A percentile compares a stretch with the other conserved stretches of the same genome.
Conservation (phyloP, 306 rosid genomes). For the Rosa chinensis region DNA sequence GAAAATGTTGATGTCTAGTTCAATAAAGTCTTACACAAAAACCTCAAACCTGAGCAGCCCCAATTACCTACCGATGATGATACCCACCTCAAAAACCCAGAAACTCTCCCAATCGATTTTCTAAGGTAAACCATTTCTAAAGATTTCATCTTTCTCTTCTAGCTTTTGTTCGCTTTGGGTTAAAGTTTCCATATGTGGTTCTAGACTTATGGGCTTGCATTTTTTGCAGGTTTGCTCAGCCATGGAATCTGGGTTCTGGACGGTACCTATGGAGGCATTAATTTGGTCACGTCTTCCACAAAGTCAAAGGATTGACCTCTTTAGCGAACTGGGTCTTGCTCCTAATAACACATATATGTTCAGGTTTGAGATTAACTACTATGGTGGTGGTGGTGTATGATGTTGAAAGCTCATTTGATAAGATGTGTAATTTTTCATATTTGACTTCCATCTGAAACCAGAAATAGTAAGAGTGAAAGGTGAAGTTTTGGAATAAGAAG, state of each 20-base stretch:
- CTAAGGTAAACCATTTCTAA: too few species aligned
- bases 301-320: slow-evolving; percentile 47
- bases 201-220: not conserved
- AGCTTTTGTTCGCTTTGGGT: not conserved
- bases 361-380: slow-evolving; percentile 31
- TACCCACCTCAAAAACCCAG: too few species aligned
- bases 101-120: too few species aligned
- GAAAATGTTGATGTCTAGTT: too few species aligned
- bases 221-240: slow-evolving; percentile 52
- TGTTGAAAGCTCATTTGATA: not conserved
- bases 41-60: too few species aligned
- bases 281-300: slow-evolving; percentile 46
- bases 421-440: slow-evolving; percentile 1
- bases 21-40: too few species aligned
- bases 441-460: too few species aligned
- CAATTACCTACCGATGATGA: too few species aligned
- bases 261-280: slow-evolving; percentile 85
- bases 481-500: too few species aligned
- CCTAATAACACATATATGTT: not conserved
- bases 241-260: slow-evolving; percentile 74
- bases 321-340: not conserved
- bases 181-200: slow-evolving; percentile 13
- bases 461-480: too few species aligned
- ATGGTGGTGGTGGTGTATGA: not conserved
- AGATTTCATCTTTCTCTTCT: too few species aligned